A percentile compares a stretch with the other conserved stretches of the same genome.
These are phyloP conservation scores for Yarrowia yakushimensis DNA, from an alignment of 805 yeast genomes.

Conservation along the genomic window DNA sequence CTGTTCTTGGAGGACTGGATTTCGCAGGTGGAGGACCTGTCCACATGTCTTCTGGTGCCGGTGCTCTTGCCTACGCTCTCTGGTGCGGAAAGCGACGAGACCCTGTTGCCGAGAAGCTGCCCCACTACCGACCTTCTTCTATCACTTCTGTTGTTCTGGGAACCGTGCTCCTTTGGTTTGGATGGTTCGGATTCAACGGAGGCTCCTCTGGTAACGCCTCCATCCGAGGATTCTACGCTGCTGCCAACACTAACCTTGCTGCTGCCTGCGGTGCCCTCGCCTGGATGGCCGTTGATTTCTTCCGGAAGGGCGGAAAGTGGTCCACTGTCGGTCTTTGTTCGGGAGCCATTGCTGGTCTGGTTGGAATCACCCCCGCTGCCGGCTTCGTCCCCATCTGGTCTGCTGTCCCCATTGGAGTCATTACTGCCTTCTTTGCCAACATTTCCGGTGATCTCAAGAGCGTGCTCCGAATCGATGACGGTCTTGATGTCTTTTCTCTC, in stretches of 20 bases:
- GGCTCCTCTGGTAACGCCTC: constrained; percentile 94
- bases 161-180: constrained; percentile 93
- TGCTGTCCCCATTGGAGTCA: constrained; percentile 76
- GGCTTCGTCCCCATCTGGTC: constrained; percentile 93
- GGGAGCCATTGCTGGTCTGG: constrained; percentile 91
- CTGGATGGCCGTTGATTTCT: constrained; percentile 89
- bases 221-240: constrained; percentile 91
- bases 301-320: constrained; percentile 85
- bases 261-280: constrained; percentile 91
- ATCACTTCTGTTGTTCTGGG: constrained; percentile 89
- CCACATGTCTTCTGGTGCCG: constrained; percentile 90
- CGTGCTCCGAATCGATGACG: constrained; percentile 79
- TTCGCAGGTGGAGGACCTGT: constrained; percentile 99
- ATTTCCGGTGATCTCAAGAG: constrained; percentile 78
- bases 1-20: constrained; percentile 77
- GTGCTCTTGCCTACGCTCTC: constrained; percentile 91
- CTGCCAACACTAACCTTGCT: constrained; percentile 88
- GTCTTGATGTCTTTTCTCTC: constrained; percentile 89
- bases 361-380: constrained; percentile 95
- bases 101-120: constrained; percentile 61
- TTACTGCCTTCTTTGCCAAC: constrained; percentile 77
- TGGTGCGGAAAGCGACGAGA: constrained; percentile 85
- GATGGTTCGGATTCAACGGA: constrained; percentile 99
- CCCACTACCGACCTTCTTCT: constrained; percentile 91
- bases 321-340: constrained; percentile 89